phyloP scores from a whole-genome alignment of 495 filamentous ascomycete genomes.

The Penicillium herquei region DNA sequence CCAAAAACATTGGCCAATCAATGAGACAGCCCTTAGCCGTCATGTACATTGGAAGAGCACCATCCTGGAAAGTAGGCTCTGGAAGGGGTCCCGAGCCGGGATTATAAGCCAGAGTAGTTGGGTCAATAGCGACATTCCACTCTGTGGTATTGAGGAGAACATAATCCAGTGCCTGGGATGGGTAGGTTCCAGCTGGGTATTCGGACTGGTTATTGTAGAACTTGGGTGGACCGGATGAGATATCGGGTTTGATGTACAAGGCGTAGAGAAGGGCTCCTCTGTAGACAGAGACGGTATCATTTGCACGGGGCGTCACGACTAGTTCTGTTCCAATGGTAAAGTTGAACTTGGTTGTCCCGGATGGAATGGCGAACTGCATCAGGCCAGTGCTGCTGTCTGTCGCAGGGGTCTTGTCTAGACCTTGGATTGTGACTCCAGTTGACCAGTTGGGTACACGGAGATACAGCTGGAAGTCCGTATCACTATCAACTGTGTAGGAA shows the following conservation, averaged over 20 bases:
- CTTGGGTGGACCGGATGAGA: conserved; percentile 12
- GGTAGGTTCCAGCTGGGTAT: conserved; percentile 10
- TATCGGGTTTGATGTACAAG: conserved; percentile 22
- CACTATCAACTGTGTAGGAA: conserved; percentile 44
- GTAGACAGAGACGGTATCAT: conserved; percentile 54
- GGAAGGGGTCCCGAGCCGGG: conserved; percentile 23
- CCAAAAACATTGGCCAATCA: conserved; percentile 47
- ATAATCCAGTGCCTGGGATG: conserved; percentile 10
- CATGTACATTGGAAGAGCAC: conserved; percentile 45
- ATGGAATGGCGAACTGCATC: conserved; percentile 9
- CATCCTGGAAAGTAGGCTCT: conserved; percentile 49
- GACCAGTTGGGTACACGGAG: conserved; percentile 52
- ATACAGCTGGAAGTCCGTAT: conserved; percentile 42
- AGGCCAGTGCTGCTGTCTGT: conserved; percentile 28
- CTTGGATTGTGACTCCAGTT: conserved; percentile 20
- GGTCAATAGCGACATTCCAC: conserved; percentile 26
- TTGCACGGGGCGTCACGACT: conserved; percentile 40
- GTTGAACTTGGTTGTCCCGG: conserved; percentile 9
- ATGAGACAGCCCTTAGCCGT: conserved; percentile 53
- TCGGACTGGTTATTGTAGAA: conserved; percentile 13
- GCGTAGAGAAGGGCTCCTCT: conserved; percentile 56
- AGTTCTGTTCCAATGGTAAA: conserved; percentile 20
- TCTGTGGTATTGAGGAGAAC: conserved; percentile 7
- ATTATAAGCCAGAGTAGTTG: conserved; percentile 16
- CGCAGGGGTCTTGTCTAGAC: background rate